A percentile compares a stretch with the other conserved stretches of the same genome.
Conservation (phyloP, 345 rosid species). For the Raphanus sativus region DNA sequence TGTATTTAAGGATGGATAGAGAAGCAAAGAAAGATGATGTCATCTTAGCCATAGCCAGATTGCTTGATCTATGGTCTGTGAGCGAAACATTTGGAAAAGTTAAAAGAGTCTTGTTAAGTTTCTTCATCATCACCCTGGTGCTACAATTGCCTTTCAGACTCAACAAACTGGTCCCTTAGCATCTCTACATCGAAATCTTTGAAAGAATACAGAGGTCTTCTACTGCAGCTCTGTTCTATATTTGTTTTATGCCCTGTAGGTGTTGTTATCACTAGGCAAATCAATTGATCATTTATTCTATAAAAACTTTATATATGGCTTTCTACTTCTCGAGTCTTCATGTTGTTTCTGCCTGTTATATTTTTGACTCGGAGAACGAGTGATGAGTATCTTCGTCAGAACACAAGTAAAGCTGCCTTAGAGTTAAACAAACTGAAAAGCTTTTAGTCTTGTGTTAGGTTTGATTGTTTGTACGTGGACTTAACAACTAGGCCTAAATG, state of each 20-base stretch:
- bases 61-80: too few species aligned
- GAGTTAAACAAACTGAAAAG: neutral
- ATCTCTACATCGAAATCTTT: too few species aligned
- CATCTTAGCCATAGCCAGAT: too few species aligned
- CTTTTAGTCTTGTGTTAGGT: neutral
- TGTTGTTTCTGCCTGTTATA: neutral
- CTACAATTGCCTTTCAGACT: too few species aligned
- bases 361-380: neutral
- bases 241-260: too few species aligned
- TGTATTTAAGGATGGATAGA: neutral
- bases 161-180: too few species aligned
- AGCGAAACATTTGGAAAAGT: too few species aligned
- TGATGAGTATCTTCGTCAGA: neutral
- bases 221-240: too few species aligned
- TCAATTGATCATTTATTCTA: neutral
- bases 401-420: neutral
- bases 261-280: constrained; percentile 5
- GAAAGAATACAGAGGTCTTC: too few species aligned
- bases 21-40: neutral
- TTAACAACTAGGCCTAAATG: neutral
- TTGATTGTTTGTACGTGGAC: neutral
- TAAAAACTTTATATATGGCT: neutral
- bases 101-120: too few species aligned
- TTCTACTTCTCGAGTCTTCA: neutral
- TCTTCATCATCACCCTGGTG: too few species aligned